Conservation (phyloP, 129 eudicot species). For the Lactuca sativa region DNA sequence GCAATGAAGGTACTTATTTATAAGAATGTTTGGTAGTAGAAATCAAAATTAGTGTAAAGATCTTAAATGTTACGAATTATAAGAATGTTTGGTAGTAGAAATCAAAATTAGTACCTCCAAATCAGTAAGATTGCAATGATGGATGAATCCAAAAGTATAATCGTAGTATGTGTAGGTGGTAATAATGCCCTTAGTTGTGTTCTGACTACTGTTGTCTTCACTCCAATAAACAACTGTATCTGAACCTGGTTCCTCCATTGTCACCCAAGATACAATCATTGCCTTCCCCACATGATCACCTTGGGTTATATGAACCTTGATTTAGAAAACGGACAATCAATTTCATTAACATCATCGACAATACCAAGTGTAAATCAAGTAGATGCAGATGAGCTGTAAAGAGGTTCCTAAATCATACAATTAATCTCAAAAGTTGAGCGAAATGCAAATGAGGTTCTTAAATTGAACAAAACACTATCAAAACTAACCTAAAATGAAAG, state of each 20-base stretch:
- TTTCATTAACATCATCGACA: not conserved
- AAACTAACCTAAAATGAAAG: not conserved
- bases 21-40: too few relatives aligned
- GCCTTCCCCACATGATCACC: constrained; percentile 87
- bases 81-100: not conserved
- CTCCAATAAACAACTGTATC: constrained; percentile 57
- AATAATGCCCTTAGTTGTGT: constrained; percentile 46
- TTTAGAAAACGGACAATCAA: not conserved
- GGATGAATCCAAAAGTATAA: constrained; percentile 86
- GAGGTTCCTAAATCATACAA: not conserved
- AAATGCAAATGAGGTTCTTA: not conserved
- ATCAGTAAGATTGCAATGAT: constrained; percentile 71
- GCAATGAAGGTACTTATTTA: too few relatives aligned
- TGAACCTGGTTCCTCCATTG: constrained; percentile 78
- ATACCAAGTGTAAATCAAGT: not conserved
- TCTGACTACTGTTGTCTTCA: constrained; percentile 40
- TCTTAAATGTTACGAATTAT: not conserved
- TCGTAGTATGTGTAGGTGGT: constrained; percentile 60
- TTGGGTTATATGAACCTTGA: constrained; percentile 91
- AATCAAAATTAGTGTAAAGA: not conserved
- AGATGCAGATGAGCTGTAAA: not conserved
- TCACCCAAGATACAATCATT: constrained; percentile 83
- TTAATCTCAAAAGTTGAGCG: not conserved
- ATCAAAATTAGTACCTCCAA: constrained; percentile 48
- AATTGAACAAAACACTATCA: not conserved